Conservation (phyloP, 2,329 filamentous ascomycete species). For the Penicillium sp. region DNA sequence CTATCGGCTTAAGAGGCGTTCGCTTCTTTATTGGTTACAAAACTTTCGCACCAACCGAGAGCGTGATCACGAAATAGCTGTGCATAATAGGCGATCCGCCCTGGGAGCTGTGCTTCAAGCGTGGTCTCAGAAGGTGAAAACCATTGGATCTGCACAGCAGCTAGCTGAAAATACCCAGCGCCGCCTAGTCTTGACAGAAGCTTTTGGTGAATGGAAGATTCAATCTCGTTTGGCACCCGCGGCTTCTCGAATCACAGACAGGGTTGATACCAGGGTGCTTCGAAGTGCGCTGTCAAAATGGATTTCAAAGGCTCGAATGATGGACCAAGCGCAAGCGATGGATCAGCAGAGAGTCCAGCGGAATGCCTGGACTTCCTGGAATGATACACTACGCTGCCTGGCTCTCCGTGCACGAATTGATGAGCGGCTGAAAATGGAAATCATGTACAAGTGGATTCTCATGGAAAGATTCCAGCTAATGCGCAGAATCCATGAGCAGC, state of each 20-base stretch:
- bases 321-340: conserved; percentile 50
- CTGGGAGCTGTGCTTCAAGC: conserved; percentile 32
- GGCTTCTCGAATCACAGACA: conserved; percentile 43
- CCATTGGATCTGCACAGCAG: conserved; percentile 28
- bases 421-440: conserved; percentile 56
- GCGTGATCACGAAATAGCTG: conserved; percentile 39
- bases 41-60: conserved; percentile 42
- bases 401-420: conserved; percentile 55
- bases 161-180: conserved; percentile 32
- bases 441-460: conserved; percentile 63
- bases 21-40: conserved; percentile 43
- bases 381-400: conserved; percentile 58
- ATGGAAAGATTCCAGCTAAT: conserved; percentile 46
- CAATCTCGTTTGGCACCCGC: conserved; percentile 46
- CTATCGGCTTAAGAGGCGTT: conserved; percentile 41
- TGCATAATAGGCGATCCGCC: conserved; percentile 28
- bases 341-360: conserved; percentile 55
- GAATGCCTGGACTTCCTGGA: conserved; percentile 63
- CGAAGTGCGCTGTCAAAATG: conserved; percentile 52
- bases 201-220: conserved; percentile 44
- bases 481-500: conserved; percentile 41
- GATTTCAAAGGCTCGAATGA: conserved; percentile 47
- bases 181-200: conserved; percentile 37
- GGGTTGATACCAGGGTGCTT: conserved; percentile 48
- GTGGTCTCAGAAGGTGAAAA: conserved; percentile 36